Base-by-base conservation (phyloP, 495 filamentous ascomycete genomes). In the Corynascus novoguineensis region DNA sequence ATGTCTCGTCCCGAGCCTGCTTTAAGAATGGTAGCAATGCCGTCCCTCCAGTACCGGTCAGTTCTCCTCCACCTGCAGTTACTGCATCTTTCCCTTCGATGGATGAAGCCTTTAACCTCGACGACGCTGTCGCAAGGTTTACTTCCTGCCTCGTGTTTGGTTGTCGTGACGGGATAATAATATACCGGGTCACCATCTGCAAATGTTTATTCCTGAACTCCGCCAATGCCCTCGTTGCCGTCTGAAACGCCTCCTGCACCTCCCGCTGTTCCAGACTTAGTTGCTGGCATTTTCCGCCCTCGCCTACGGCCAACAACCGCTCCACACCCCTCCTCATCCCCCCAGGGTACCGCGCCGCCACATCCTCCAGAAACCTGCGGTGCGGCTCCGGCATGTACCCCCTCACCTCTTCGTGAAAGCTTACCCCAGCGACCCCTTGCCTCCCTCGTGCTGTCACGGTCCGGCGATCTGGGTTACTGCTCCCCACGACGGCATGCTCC, bases 321-420 rank as follows among this genome's bases (percentile, higher is more conserved):
- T 22, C 49, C 27, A 65, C 58, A 14, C 22, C 61, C 5, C 31
- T 61, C 0, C 59, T 52, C 22, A 63, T 37, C 5, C 66, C 64
- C 1, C 63, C 60, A 0, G 54, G 52, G 14, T 48, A 62, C 27
- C 90, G 83, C 14, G 70, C 72, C n/a, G 78, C 80, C 11, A 95
- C 78, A 38, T 87, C 79, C 59, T 88, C 81, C 0, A 98, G 73
- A 69, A 98, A 96, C 11, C 79, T 78, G 3, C 87, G 83, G 63
- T 98, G 93, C 0, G 82, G 79, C 3, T 85, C 86, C 1, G 92
- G 92, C 92, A 98, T 98, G 68, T 97, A 98, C 4, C 73, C 79
- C 25, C 90, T 85, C 82, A 96, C 93, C 59, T 96, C 92, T 57
- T 87, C 79, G 60, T 96, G 90, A 74, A 97, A 98, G 58, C 85